Evolutionary conservation across 2,329 filamentous ascomycete genomes (phyloP).

Genomic region (Paraconiothyrium sp.): DNA sequence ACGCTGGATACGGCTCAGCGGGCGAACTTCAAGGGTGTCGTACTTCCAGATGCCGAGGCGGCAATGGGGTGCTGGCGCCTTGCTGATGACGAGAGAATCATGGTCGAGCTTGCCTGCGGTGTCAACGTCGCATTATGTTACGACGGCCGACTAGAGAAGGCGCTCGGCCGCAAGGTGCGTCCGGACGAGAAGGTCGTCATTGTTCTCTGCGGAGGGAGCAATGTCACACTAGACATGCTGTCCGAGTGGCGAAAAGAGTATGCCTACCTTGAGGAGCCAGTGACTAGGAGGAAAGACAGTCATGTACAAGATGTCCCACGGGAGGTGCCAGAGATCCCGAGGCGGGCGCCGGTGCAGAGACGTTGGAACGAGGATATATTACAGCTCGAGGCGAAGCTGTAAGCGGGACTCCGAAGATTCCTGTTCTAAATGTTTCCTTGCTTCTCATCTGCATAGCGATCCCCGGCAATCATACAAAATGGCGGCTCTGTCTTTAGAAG

Average conservation of each 20-base stretch:
- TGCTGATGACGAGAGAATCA: slow-evolving; percentile 80
- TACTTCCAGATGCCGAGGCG: slow-evolving; percentile 79
- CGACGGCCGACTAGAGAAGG: slow-evolving; percentile 67
- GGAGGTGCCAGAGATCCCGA: slow-evolving; percentile 13
- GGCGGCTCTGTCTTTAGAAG: slow-evolving; percentile 6
- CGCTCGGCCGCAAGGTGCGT: slow-evolving; percentile 69
- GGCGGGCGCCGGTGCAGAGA: not conserved
- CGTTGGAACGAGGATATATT: slow-evolving; percentile 3
- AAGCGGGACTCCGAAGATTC: not conserved
- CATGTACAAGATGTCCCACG: not conserved
- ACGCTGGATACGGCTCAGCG: slow-evolving; percentile 72
- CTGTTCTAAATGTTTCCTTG: not conserved
- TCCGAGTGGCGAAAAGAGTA: slow-evolving; percentile 58
- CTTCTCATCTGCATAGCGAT: slow-evolving; percentile 9
- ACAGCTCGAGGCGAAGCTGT: slow-evolving; percentile 15
- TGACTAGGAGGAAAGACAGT: slow-evolving; percentile 7
- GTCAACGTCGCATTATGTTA: slow-evolving; percentile 78
- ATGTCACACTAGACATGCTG: slow-evolving; percentile 62
- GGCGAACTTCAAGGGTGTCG: slow-evolving; percentile 66
- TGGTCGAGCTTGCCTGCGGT: slow-evolving; percentile 88
- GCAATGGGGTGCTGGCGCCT: slow-evolving; percentile 79
- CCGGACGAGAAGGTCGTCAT: slow-evolving; percentile 78
- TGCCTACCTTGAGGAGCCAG: slow-evolving; percentile 24
- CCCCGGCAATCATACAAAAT: slow-evolving; percentile 13
- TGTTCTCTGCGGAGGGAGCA: slow-evolving; percentile 78